Evolutionary conservation across 1,139 yeast species (phyloP).

Genomic region (Petasospora rhodanensis): DNA sequence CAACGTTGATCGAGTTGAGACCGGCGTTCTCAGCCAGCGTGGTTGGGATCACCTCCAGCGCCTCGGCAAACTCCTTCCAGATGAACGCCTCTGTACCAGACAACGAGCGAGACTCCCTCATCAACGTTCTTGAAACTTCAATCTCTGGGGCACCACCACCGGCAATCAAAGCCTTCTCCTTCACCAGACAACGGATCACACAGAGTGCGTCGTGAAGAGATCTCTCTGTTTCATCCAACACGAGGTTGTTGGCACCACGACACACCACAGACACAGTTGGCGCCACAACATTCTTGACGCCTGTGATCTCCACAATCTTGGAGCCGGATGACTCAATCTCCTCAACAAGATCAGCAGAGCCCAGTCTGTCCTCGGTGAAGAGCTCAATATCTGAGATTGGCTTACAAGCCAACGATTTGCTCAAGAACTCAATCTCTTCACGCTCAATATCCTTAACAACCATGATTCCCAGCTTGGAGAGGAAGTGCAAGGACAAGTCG

Average conservation of each 20-base stretch:
- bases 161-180: constrained; percentile 90
- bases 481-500: constrained; percentile 91
- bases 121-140: constrained; percentile 79
- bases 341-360: constrained; percentile 87
- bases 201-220: constrained; percentile 96
- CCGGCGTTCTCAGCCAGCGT: constrained; percentile 99
- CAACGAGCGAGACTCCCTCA: constrained; percentile 70
- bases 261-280: constrained; percentile 89
- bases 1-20: constrained; percentile 87
- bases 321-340: constrained; percentile 92
- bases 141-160: constrained; percentile 99
- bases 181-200: constrained; percentile 92
- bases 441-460: constrained; percentile 95
- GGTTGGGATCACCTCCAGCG: constrained; percentile 93
- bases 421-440: constrained; percentile 91
- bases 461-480: constrained; percentile 87
- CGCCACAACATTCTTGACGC: constrained; percentile 54
- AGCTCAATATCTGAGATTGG: constrained; percentile 95
- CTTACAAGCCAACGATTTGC: constrained; percentile 88
- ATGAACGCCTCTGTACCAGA: constrained; percentile 93
- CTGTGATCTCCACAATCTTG: constrained; percentile 87
- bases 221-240: constrained; percentile 94
- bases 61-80: constrained; percentile 93
- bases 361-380: constrained; percentile 89
- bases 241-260: constrained; percentile 89